These are phyloP conservation scores for Colletotrichum limetticola DNA, from an alignment of 2,329 filamentous ascomycete species.

Conservation along the genomic window DNA sequence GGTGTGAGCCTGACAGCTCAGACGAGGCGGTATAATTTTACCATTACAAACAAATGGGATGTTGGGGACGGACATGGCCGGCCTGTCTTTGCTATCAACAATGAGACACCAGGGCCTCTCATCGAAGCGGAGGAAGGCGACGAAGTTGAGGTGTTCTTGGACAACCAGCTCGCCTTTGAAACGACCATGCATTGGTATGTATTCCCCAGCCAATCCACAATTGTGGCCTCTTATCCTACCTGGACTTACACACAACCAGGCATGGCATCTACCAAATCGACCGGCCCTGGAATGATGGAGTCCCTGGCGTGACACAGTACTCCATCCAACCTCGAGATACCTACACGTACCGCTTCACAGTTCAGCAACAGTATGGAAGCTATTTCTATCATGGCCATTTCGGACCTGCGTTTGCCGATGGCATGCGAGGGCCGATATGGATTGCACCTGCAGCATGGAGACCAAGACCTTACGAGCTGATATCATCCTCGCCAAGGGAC, in stretches of 20 bases:
- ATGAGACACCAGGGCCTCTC: conserved; percentile 25
- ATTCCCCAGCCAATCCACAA: background rate
- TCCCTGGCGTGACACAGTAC: conserved; percentile 26
- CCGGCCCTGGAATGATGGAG: conserved; percentile 29
- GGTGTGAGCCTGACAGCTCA: conserved; percentile 15
- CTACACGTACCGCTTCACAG: conserved; percentile 23
- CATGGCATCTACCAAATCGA: conserved; percentile 29
- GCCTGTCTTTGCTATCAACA: conserved; percentile 28
- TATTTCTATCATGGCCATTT: conserved; percentile 30
- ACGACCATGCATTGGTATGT: conserved; percentile 30
- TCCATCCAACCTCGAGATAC: conserved; percentile 28
- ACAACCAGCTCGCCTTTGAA: conserved; percentile 28
- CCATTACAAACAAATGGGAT: conserved; percentile 27
- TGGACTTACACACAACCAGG: background rate
- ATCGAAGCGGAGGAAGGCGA: conserved; percentile 30
- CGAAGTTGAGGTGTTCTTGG: conserved; percentile 28
- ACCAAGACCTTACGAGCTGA: conserved; percentile 23
- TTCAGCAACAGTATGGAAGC: conserved; percentile 27
- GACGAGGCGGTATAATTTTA: conserved; percentile 27
- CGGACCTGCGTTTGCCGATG: conserved; percentile 23
- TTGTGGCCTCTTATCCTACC: background rate
- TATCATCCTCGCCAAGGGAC: conserved; percentile 13
- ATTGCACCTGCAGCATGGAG: conserved; percentile 25
- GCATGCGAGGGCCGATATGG: conserved; percentile 31
- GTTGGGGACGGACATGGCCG: conserved; percentile 22